phyloP scores from a whole-genome alignment of 371 early-diverging fungal species.

The Syncephalastrum monosporum region DNA sequence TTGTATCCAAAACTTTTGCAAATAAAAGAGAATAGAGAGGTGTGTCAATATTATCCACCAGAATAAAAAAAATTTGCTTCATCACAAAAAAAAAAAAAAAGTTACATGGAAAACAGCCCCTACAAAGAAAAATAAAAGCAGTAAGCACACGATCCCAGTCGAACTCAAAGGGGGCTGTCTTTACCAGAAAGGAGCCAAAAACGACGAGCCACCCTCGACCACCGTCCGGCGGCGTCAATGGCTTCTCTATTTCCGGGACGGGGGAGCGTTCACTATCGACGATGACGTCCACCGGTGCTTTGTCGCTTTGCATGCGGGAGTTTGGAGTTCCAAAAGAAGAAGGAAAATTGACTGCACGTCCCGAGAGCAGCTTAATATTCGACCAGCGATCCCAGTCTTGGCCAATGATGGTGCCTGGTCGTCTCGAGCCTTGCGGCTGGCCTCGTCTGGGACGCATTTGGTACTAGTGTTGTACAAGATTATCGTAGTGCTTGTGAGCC shows the following conservation, averaged over 20 bases:
- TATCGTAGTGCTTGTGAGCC: too few relatives aligned
- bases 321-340: too few relatives aligned
- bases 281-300: too few relatives aligned
- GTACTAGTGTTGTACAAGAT: too few relatives aligned
- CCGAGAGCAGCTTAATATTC: too few relatives aligned
- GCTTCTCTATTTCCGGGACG: background rate
- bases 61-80: background rate
- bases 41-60: too few relatives aligned
- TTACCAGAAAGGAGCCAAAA: slow-evolving; percentile 46
- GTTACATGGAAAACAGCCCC: slow-evolving; percentile 27
- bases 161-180: slow-evolving; percentile 6
- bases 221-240: slow-evolving; percentile 27
- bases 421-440: too few relatives aligned
- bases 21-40: slow-evolving; percentile 7
- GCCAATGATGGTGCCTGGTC: too few relatives aligned
- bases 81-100: background rate
- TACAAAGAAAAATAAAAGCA: slow-evolving; percentile 1
- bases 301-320: too few relatives aligned
- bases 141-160: background rate
- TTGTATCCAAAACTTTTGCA: slow-evolving; percentile 41
- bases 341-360: too few relatives aligned
- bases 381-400: too few relatives aligned
- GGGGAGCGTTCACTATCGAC: background rate
- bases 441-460: too few relatives aligned
- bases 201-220: slow-evolving; percentile 43